Percentiles rank a stretch among this genome's conserved stretches.
Conservation (phyloP, 352 stramenopile species). For the Globisporangium paddicum region DNA sequence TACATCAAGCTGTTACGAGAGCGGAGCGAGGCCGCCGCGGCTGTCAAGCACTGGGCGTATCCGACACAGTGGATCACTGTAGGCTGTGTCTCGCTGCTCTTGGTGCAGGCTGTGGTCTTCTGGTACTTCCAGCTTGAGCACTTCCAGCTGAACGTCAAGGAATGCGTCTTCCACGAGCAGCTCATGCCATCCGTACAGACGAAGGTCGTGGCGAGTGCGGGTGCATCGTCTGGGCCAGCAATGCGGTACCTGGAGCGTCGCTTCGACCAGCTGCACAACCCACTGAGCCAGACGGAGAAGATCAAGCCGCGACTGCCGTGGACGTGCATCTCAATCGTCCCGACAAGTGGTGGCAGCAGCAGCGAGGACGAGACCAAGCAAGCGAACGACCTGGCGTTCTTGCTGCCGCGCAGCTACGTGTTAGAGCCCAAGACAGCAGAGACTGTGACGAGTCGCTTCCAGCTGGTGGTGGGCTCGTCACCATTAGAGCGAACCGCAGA, state of each 20-base stretch:
- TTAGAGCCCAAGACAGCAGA: slow-evolving; percentile 19
- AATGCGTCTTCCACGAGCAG: slow-evolving; percentile 61
- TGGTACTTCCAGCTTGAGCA: slow-evolving; percentile 42
- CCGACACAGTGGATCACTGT: slow-evolving; percentile 63
- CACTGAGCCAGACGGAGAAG: slow-evolving; percentile 20
- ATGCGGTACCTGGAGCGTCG: slow-evolving; percentile 51
- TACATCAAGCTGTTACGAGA: slow-evolving; percentile 8
- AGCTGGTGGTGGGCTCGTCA: slow-evolving; percentile 29
- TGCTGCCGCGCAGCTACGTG: slow-evolving; percentile 54
- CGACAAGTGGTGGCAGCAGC: slow-evolving; percentile 16
- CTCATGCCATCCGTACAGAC: slow-evolving; percentile 29
- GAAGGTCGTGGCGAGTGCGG: slow-evolving; percentile 13
- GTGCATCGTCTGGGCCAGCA: slow-evolving; percentile 18
- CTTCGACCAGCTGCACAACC: slow-evolving; percentile 53
- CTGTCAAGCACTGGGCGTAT: slow-evolving; percentile 62
- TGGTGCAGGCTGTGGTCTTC: slow-evolving; percentile 41
- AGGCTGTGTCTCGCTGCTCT: slow-evolving; percentile 40
- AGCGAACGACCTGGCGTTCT: slow-evolving; percentile 40
- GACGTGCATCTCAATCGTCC: slow-evolving; percentile 59
- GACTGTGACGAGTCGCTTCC: slow-evolving; percentile 39
- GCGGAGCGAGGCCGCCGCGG: slow-evolving; percentile 10
- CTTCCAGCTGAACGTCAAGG: slow-evolving; percentile 52
- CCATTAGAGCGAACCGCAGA: slow-evolving; percentile 17
- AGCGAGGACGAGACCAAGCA: slow-evolving; percentile 15
- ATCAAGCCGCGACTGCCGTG: slow-evolving; percentile 38